These are phyloP conservation scores for Rhododendron mucronatum DNA, from an alignment of 148 eudicot species.

Conservation along the genomic window DNA sequence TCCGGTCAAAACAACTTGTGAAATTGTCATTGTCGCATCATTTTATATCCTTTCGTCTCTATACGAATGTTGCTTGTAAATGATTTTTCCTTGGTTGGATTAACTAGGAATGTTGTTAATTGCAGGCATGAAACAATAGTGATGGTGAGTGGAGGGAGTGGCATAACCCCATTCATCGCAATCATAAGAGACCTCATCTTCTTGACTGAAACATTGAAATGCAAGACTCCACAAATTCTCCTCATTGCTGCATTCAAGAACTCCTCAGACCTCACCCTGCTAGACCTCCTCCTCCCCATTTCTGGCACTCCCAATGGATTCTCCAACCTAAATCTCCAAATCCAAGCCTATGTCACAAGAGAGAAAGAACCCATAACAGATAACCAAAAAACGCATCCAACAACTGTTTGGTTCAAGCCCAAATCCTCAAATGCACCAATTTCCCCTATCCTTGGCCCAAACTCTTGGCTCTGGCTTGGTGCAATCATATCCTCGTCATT, in stretches of 20 bases:
- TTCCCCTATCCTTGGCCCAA: slow-evolving; percentile 57
- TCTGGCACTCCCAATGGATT: slow-evolving; percentile 27
- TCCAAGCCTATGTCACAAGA: slow-evolving; percentile 79
- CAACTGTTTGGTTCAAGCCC: slow-evolving; percentile 57
- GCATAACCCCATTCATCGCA: slow-evolving; percentile 85
- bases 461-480: slow-evolving; percentile 79
- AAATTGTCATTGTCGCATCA: neutral
- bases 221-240: slow-evolving; percentile 48
- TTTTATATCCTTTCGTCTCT: neutral
- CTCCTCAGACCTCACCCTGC: slow-evolving; percentile 52
- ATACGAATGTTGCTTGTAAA: neutral
- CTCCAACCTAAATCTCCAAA: slow-evolving; percentile 44
- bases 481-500: slow-evolving; percentile 68
- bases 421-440: slow-evolving; percentile 48
- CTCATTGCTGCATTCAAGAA: slow-evolving; percentile 60
- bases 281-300: slow-evolving; percentile 73
- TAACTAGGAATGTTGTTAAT: neutral
- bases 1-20: neutral
- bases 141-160: slow-evolving; percentile 95
- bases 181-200: slow-evolving; percentile 63
- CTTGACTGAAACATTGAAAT: slow-evolving; percentile 30
- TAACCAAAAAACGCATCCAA: slow-evolving; percentile 19
- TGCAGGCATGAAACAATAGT: slow-evolving; percentile 73
- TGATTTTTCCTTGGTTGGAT: neutral
- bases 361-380: slow-evolving; percentile 30